These are phyloP conservation scores for Acacia pycnantha DNA, from an alignment of 331 rosid genomes.

Conservation along the genomic window DNA sequence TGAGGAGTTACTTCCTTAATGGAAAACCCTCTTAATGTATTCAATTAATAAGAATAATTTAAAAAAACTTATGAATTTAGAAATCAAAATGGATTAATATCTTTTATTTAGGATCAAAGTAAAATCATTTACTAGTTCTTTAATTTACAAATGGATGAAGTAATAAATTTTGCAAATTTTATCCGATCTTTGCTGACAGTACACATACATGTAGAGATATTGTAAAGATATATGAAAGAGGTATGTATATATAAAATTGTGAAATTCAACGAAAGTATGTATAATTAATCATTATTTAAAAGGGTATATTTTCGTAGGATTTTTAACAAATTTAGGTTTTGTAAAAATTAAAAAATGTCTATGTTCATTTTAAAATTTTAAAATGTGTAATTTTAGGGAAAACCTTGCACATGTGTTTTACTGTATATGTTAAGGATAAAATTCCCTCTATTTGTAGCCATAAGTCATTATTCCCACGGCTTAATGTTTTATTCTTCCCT, in stretches of 20 bases:
- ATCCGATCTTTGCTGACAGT: not conserved
- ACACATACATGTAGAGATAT: not conserved
- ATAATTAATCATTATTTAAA: not conserved
- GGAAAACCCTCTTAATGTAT: not conserved
- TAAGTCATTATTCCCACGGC: not conserved
- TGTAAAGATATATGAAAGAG: not conserved
- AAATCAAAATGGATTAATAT: too few relatives aligned
- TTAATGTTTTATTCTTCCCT: not conserved
- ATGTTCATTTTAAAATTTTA: not conserved
- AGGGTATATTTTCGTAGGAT: not conserved
- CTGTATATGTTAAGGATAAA: not conserved
- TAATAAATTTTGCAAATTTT: too few relatives aligned
- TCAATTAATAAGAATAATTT: too few relatives aligned
- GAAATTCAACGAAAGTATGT: not conserved
- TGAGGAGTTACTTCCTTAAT: too few relatives aligned
- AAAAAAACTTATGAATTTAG: too few relatives aligned
- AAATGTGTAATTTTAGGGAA: not conserved
- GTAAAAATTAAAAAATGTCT: not conserved
- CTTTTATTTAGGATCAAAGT: too few relatives aligned
- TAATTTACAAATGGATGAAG: too few relatives aligned
- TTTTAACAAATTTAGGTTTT: too few relatives aligned
- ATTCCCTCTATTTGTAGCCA: not conserved
- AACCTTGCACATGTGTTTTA: not conserved
- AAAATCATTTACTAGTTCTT: too few relatives aligned
- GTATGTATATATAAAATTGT: not conserved